Evolutionary conservation across 495 filamentous ascomycete species (phyloP).

Genomic region (Parachaetomium inaequale): DNA sequence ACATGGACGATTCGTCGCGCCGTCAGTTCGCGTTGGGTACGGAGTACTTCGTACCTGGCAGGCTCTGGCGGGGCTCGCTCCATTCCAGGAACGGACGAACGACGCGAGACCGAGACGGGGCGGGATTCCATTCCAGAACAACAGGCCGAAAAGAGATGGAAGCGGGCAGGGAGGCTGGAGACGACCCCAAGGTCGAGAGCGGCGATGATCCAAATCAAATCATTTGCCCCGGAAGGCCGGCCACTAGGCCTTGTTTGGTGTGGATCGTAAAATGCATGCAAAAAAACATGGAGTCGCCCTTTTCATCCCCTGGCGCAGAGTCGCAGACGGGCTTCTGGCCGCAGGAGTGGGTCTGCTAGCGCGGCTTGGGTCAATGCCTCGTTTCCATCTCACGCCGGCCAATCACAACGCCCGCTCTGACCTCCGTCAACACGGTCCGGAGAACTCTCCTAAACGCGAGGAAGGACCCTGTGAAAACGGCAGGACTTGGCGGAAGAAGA

Average conservation of each 20-base stretch:
- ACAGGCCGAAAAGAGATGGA: neutral
- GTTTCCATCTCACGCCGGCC: neutral
- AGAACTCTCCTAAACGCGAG: neutral
- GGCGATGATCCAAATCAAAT: conserved; percentile 14
- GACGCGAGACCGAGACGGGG: neutral
- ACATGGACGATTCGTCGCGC: conserved; percentile 1
- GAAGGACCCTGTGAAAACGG: neutral
- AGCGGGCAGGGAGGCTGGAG: neutral
- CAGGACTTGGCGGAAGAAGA: neutral
- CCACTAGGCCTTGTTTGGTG: neutral
- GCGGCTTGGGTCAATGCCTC: neutral
- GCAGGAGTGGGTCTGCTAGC: conserved; percentile 8
- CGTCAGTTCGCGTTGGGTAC: neutral
- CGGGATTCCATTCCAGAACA: conserved; percentile 1
- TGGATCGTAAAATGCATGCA: conserved; percentile 8
- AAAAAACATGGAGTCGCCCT: conserved; percentile 8
- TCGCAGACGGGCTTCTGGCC: neutral
- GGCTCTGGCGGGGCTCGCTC: neutral
- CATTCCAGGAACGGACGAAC: conserved; percentile 2
- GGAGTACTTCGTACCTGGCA: no score
- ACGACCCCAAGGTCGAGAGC: neutral
- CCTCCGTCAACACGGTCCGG: conserved; percentile 1
- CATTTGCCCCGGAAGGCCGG: no score
- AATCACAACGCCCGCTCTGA: neutral
- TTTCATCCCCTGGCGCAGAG: neutral